Conservation (phyloP, 768 basidiomycete genomes). For the Russula griseocarnosa region DNA sequence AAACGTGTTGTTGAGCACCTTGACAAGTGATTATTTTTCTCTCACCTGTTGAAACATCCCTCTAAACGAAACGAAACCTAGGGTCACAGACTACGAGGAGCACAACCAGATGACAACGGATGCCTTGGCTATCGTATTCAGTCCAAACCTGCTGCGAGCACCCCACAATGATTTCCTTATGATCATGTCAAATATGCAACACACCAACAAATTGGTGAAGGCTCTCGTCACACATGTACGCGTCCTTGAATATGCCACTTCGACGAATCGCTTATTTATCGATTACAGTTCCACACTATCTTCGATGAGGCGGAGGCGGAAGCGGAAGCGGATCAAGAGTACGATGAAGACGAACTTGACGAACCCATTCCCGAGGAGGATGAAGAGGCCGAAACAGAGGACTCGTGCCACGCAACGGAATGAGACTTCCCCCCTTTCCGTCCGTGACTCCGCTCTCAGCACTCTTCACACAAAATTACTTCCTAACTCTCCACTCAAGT, state of each 20-base stretch:
- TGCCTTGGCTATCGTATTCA: conserved; percentile 80
- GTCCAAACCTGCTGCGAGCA: conserved; percentile 72
- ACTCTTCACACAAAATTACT: conserved; percentile 2
- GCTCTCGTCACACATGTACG: conserved; percentile 67
- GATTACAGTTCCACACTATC: conserved; percentile 46
- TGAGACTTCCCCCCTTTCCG: not conserved
- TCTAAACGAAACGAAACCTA: conserved; percentile 31
- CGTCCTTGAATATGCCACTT: conserved; percentile 41
- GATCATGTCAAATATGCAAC: conserved; percentile 70
- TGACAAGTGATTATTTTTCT: conserved; percentile 47
- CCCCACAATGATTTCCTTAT: conserved; percentile 74
- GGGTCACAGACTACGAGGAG: conserved; percentile 86
- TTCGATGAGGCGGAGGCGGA: conserved; percentile 65
- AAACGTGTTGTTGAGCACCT: conserved; percentile 77
- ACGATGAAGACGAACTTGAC: conserved; percentile 64
- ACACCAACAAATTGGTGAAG: conserved; percentile 33
- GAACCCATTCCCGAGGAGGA: conserved; percentile 66
- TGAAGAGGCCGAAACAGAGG: conserved; percentile 40
- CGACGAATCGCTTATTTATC: conserved; percentile 35
- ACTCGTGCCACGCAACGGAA: not conserved
- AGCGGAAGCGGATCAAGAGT: conserved; percentile 40
- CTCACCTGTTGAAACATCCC: not conserved
- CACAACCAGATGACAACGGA: conserved; percentile 88
- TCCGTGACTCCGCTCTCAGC: not conserved
- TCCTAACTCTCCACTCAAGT: conserved; percentile 7